These are phyloP conservation scores for Brasilioporus rufonigricans DNA, from an alignment of 768 basidiomycete genomes.

Conservation along the genomic window DNA sequence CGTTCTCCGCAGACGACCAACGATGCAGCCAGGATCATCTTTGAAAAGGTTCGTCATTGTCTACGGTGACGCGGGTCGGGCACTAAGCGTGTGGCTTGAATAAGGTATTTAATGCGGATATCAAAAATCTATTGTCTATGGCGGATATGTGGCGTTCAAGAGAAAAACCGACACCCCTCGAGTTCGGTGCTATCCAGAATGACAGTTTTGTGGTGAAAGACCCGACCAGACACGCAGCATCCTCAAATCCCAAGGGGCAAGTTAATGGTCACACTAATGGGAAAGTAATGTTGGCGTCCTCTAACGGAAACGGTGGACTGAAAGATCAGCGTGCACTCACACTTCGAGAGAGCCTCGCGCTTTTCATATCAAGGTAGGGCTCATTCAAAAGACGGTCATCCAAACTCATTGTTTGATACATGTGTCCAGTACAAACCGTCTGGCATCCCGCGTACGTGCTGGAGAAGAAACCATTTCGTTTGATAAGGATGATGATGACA, in stretches of 20 bases:
- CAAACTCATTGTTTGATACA: slow-evolving; percentile 4
- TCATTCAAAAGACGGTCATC: neutral
- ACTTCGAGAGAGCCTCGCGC: slow-evolving; percentile 73
- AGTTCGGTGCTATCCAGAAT: slow-evolving; percentile 71
- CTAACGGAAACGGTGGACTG: slow-evolving; percentile 38
- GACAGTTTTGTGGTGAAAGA: slow-evolving; percentile 53
- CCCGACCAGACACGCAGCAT: slow-evolving; percentile 16
- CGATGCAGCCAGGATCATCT: slow-evolving; percentile 66
- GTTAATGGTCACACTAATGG: slow-evolving; percentile 29
- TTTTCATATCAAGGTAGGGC: slow-evolving; percentile 82
- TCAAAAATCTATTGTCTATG: slow-evolving; percentile 88
- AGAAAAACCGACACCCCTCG: slow-evolving; percentile 80
- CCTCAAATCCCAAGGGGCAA: slow-evolving; percentile 17
- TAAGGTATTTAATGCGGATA: slow-evolving; percentile 87
- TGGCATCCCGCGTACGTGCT: slow-evolving; percentile 64
- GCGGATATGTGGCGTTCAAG: slow-evolving; percentile 95
- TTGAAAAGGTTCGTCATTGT: slow-evolving; percentile 67
- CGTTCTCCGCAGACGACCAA: slow-evolving; percentile 38
- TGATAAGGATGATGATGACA: slow-evolving; percentile 98
- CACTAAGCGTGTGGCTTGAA: neutral
- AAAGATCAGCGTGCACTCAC: slow-evolving; percentile 82
- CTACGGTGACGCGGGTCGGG: neutral
- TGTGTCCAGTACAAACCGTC: slow-evolving; percentile 64
- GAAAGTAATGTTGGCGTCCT: neutral
- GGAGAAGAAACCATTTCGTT: slow-evolving; percentile 79